Evolutionary conservation across 1,139 yeast genomes (phyloP).

Genomic region (Suhomyces bribrorum): DNA sequence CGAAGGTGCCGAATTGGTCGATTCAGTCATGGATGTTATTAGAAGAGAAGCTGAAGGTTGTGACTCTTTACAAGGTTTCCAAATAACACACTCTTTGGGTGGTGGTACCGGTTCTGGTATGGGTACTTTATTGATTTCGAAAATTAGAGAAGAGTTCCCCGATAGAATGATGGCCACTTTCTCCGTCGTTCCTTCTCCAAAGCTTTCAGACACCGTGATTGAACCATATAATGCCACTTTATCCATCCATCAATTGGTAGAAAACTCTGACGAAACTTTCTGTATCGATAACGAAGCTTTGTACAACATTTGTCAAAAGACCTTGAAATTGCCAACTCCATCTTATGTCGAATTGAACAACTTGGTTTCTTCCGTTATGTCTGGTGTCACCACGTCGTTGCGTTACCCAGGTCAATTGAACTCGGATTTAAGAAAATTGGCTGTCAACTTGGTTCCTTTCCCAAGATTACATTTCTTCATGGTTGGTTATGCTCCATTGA

Average conservation of each 20-base stretch:
- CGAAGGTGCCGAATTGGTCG: conserved; percentile 92
- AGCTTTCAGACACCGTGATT: conserved; percentile 87
- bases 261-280: conserved; percentile 88
- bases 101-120: conserved; percentile 98
- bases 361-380: conserved; percentile 86
- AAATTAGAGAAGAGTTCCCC: conserved; percentile 40
- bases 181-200: conserved; percentile 90
- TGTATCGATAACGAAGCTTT: conserved; percentile 94
- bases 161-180: conserved; percentile 97
- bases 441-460: conserved; percentile 91
- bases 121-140: conserved; percentile 47
- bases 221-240: conserved; percentile 93
- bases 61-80: conserved; percentile 93
- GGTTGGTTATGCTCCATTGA: conserved; percentile 92
- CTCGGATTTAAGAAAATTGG: conserved; percentile 87
- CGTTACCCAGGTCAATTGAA: conserved; percentile 95
- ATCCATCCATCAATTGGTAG: conserved; percentile 90
- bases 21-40: conserved; percentile 81
- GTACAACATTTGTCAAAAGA: conserved; percentile 83
- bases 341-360: conserved; percentile 74
- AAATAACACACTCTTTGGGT: conserved; percentile 89
- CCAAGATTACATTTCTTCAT: conserved; percentile 93
- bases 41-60: conserved; percentile 94
- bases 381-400: conserved; percentile 85
- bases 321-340: conserved; percentile 79